Conservation (phyloP, 1,284 basidiomycete species). For the Boletus holoroseus region DNA sequence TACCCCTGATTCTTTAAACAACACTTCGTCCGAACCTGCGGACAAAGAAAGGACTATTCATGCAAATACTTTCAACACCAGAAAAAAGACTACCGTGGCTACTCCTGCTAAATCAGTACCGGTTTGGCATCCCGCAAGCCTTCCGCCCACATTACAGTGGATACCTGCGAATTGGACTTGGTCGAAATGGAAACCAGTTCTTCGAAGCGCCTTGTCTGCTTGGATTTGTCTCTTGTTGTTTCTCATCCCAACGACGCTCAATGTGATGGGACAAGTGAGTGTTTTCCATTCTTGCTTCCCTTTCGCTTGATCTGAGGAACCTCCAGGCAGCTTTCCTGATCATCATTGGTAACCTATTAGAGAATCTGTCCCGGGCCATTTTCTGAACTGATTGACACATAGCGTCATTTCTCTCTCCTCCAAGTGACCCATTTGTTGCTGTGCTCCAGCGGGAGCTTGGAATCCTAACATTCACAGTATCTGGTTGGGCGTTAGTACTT, state of each 20-base stretch:
- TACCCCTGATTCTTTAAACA: not conserved
- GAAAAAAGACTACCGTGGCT: not conserved
- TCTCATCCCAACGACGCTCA: slow-evolving; percentile 49
- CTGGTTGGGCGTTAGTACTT: slow-evolving; percentile 59
- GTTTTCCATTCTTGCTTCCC: not conserved
- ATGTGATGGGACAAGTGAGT: slow-evolving; percentile 56
- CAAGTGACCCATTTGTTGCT: slow-evolving; percentile 60
- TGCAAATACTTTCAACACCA: not conserved
- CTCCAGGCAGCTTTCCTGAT: slow-evolving; percentile 61
- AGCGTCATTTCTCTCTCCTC: slow-evolving; percentile 67
- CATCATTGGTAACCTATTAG: slow-evolving; percentile 45
- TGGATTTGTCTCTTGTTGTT: slow-evolving; percentile 64
- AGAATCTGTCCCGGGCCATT: not conserved
- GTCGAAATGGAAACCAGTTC: slow-evolving; percentile 58
- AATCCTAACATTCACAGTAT: slow-evolving; percentile 48
- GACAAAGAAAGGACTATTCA: slow-evolving; percentile 2
- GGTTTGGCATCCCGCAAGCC: slow-evolving; percentile 2
- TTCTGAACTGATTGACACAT: slow-evolving; percentile 2
- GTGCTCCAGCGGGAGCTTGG: slow-evolving; percentile 66
- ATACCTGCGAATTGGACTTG: slow-evolving; percentile 52
- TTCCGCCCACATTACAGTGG: slow-evolving; percentile 45
- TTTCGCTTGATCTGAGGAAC: slow-evolving; percentile 7
- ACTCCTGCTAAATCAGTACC: not conserved
- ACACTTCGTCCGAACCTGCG: not conserved
- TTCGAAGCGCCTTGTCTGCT: slow-evolving; percentile 58